Evolutionary conservation across 2,329 filamentous ascomycete species (phyloP), one percentile per base, ranked within the genome.

Genomic region (Fusarium sp.): DNA sequence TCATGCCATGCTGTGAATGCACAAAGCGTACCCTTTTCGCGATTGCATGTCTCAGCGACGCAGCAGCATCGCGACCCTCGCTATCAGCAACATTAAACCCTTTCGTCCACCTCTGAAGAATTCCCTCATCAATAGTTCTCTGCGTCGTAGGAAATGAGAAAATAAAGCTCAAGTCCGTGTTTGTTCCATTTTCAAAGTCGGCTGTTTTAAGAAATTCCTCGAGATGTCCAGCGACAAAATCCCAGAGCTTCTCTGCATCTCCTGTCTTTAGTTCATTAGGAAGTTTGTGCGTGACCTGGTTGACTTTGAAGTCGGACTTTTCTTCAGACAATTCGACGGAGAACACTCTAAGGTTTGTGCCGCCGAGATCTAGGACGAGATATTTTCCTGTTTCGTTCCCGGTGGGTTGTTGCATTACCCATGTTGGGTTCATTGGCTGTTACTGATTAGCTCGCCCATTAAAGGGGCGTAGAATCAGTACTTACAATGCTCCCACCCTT

Each of bases 91-190:
- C 97, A 80, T 98, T 95, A 79, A 98, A 98, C 1, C 95, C 95
- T 86, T 98, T 98, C 72, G 95, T 98, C 95, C 95, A 98, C 75
- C 94, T 91, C 83, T 98, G 95, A 63, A 98, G 87, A 36, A 97
- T 88, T 70, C 95, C 95, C 81, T 97, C 93, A 76, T 98, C 94
- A 78, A 98, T 95, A 83, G 94, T 95, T 75, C 96, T 90, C 81
- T 98, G 95, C 0, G 93, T 96, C 7, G 94, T 95, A 4, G 95
- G 95, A 81, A 97, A 98, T 3, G 94, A 97, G 84, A 98, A 98
- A 42, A 95, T 98, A 84, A 98, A 98, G 77, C 95, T 65, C n/a
- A 65, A 36, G 13, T 65, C 62, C 0, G 35, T 65, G 14, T n/a
- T 39, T 1, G n/a, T n/a, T 9, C 22, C 41, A 10, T 27, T 15